Percentiles rank a stretch among this genome's conserved stretches.
phyloP scores from a whole-genome alignment of 805 yeast genomes.

The Candida easanensis region DNA sequence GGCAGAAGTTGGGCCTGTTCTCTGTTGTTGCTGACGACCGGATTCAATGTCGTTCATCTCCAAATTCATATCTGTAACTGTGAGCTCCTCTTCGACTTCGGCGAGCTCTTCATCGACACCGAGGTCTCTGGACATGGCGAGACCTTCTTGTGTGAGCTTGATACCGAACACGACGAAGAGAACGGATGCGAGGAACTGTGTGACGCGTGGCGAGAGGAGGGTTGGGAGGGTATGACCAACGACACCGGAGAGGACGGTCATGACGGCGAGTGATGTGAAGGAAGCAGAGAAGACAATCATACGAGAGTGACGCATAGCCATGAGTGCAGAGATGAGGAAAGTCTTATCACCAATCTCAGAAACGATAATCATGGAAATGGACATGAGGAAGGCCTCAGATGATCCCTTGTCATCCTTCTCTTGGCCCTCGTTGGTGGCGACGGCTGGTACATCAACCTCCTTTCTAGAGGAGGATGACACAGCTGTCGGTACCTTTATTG shows the following conservation, averaged over 20 bases:
- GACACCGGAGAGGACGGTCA: constrained; percentile 89
- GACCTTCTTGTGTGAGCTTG: constrained; percentile 75
- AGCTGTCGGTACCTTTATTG: constrained; percentile 3
- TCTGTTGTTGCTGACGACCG: constrained; percentile 19
- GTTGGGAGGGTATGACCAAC: constrained; percentile 91
- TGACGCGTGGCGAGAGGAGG: constrained; percentile 71
- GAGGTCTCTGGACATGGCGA: constrained; percentile 70
- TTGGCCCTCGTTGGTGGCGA: constrained; percentile 1
- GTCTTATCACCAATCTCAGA: constrained; percentile 98
- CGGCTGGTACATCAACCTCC: background rate
- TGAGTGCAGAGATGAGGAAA: constrained; percentile 90
- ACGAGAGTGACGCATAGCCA: constrained; percentile 95
- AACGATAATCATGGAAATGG: constrained; percentile 88
- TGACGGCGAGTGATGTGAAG: constrained; percentile 75
- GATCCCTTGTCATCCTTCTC: constrained; percentile 2
- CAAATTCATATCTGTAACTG: constrained; percentile 52
- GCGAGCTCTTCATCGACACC: constrained; percentile 96
- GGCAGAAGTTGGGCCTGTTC: constrained; percentile 2
- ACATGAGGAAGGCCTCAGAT: constrained; percentile 52
- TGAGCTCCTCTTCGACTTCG: constrained; percentile 94
- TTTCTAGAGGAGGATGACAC: background rate
- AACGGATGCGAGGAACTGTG: constrained; percentile 78
- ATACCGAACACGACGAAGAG: constrained; percentile 82
- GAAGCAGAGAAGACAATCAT: constrained; percentile 86
- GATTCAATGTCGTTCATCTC: constrained; percentile 55